Base-by-base conservation (phyloP, 2,329 filamentous ascomycete species). In the Xylaria sp. region DNA sequence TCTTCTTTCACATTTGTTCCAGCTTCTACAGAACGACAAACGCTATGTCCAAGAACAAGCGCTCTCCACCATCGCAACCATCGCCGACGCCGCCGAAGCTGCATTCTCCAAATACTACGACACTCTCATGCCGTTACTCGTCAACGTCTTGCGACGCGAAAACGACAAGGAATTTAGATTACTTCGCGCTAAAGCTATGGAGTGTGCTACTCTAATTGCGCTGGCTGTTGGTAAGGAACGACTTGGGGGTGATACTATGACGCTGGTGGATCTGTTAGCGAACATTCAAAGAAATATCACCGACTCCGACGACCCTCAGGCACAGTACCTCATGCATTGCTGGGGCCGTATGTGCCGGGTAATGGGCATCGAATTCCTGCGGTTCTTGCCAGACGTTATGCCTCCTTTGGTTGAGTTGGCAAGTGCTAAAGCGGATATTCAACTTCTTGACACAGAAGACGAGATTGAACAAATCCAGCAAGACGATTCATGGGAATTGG, bases 301-400 rank as follows among this genome's bases (percentile, higher is more conserved):
- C 4, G 95, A 99, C 71, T 80, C 93, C 1, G 95, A 99, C 71
- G 95, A 99, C 73, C 95, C 95, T 38, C 95, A 99, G 77, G 91
- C 93, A 15, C 94, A 96, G 72, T 99, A 99, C 76, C 85, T 99
- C 35, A 91, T 99, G 79, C 95, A 99, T 82, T 99, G 95, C 80
- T 99, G 95, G 95, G 95, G 95, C 54, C 89, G 95, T 49, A 99
- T 99, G 95, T 98, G 94, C 78, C 90, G 95, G 67, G 94, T 99
- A 29, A 85, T 99, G 65, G 93, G 91, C 19, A 81, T 86, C 48
- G 93, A 97, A 70, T 99, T 99, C 77, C 83, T 98, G 11, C 93
- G 93, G 15, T 99, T 96, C 82, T 83, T 99, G 55, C 88, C 90
- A 37, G 93, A 88, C 51, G 95, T 99, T 65, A 98, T 99, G 88